Evolutionary conservation across 1,284 basidiomycete genomes (phyloP).

Genomic region (Polyporus tsugae): DNA sequence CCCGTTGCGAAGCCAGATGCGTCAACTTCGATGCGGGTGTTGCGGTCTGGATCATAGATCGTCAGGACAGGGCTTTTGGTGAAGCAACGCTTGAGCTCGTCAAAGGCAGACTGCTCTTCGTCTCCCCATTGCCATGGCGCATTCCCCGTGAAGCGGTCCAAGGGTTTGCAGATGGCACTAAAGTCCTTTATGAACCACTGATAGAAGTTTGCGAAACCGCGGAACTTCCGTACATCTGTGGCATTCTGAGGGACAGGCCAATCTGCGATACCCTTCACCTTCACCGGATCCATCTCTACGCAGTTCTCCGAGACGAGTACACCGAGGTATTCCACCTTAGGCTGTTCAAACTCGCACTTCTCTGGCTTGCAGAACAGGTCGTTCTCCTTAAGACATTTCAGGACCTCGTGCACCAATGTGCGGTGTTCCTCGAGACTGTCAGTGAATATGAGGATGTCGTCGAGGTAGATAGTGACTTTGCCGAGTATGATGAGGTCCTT

Average conservation of each 20-base stretch:
- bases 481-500: no score
- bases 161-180: slow-evolving; percentile 40
- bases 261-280: slow-evolving; percentile 43
- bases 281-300: slow-evolving; percentile 47
- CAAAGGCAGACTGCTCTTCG: slow-evolving; percentile 8
- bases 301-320: slow-evolving; percentile 20
- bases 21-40: neutral
- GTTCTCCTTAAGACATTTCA: slow-evolving; percentile 39
- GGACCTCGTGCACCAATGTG: slow-evolving; percentile 34
- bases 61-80: neutral
- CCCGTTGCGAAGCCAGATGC: no score
- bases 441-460: no score
- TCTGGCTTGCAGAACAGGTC: slow-evolving; percentile 30
- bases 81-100: slow-evolving; percentile 3
- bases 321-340: slow-evolving; percentile 28
- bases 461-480: no score
- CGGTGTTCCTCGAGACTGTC: no score
- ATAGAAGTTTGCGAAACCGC: slow-evolving; percentile 45
- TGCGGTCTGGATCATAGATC: neutral
- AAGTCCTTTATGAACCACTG: slow-evolving; percentile 50
- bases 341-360: slow-evolving; percentile 44
- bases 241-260: slow-evolving; percentile 47
- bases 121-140: slow-evolving; percentile 12
- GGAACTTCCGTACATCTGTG: slow-evolving; percentile 36
- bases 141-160: slow-evolving; percentile 38